Evolutionary conservation across 148 eudicot genomes (phyloP).

Genomic region (Rhododendron williamsianum): DNA sequence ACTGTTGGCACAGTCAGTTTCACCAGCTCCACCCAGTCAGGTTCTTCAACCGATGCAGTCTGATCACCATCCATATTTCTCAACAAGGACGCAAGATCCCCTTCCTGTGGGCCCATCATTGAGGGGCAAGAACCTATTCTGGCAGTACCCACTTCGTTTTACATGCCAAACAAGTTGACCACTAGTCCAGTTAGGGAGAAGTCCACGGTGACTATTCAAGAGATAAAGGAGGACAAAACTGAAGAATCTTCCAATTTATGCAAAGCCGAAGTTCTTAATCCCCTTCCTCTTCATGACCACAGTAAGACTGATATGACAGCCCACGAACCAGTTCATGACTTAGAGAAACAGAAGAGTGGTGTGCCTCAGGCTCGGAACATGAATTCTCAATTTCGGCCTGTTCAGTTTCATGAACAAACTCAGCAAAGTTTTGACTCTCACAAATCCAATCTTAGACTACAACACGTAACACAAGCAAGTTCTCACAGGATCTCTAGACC

Average conservation of each 20-base stretch:
- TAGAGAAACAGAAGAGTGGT: constrained; percentile 12
- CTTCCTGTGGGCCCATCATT: constrained; percentile 8
- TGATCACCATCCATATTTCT: constrained; percentile 19
- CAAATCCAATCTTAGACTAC: constrained; percentile 12
- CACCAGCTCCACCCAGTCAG: constrained; percentile 25
- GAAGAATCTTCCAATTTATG: constrained; percentile 18
- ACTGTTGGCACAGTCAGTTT: constrained; percentile 30
- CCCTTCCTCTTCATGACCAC: constrained; percentile 4
- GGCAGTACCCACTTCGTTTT: constrained; percentile 17
- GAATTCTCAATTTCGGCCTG: constrained; percentile 1
- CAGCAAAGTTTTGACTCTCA: constrained; percentile 12
- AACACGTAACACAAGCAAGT: constrained; percentile 8
- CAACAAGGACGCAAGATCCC: constrained; percentile 14
- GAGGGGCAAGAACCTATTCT: neutral
- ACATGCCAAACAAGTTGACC: constrained; percentile 19
- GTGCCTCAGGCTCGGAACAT: neutral
- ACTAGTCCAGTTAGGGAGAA: constrained; percentile 18
- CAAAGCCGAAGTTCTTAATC: constrained; percentile 10
- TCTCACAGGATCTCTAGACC: constrained; percentile 8
- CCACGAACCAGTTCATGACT: constrained; percentile 17
- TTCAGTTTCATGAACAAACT: neutral
- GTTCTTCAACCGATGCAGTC: constrained; percentile 33
- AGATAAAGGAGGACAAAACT: constrained; percentile 26
- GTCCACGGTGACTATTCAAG: constrained; percentile 39
- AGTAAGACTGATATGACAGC: constrained; percentile 12